Evolutionary conservation across 306 rosid genomes (phyloP), one percentile per base, ranked within the genome.

Genomic region (Cicer arietinum): DNA sequence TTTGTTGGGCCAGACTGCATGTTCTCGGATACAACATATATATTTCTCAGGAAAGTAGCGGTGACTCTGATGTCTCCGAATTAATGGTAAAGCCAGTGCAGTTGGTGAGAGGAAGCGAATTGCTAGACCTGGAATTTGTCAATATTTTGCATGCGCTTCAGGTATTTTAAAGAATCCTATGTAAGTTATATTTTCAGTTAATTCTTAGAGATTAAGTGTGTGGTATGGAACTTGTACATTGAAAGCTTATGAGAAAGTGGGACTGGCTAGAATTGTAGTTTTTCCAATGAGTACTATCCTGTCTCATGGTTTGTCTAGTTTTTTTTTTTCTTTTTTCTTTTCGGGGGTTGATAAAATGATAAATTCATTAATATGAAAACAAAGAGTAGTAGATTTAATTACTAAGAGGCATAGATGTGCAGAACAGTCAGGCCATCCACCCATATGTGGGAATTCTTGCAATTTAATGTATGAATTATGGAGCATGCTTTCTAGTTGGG

Each of bases 91-190:
- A 80, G 80, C 89, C 88, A 10, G 79, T 86, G 69, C 77, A 10
- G 41, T 69, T 94, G 82, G 95, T 83, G 22, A 75, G 84, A 73
- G 90, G 82, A 72, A 68, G 77, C 73, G 89, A 88, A 77, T 74
- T 88, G 81, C 85, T 92, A 47, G 87, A 88, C 57, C 68, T 51
- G 16, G 89, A 88, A 63, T 94, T 92, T 75, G 79, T 61, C 77
- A 89, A 90, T 71, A 84, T 92, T 81, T 84, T 94, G 93, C 97
- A 94, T n/a, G 93, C 91, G 3, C 95, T 94, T 80, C 96, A 92
- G 99, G 97, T 90, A 86, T 37, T 86, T 67, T 56, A 52, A 73
- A 20, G 8, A 74, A 59, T 64, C 40, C 58, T 39, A 10, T 50
- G 3, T 0, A 54, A 18, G 8, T 79, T 10, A 30, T 22, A 3